Base-by-base conservation (phyloP, 2,329 filamentous ascomycete genomes). In the Stachybotrys chlorohalonatus region DNA sequence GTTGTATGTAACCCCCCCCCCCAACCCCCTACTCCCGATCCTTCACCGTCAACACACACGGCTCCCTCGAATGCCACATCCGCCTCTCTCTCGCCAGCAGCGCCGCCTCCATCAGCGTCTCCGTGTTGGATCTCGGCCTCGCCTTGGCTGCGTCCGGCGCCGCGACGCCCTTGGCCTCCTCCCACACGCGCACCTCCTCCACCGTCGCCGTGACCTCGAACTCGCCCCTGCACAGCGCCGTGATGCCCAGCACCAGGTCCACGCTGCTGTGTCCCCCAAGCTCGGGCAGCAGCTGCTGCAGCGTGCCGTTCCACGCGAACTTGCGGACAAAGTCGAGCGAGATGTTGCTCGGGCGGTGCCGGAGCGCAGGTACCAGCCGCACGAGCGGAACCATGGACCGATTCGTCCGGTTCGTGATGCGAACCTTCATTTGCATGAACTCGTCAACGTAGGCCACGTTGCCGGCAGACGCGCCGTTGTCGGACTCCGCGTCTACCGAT, bases 311-410 rank as follows among this genome's bases (percentile, higher is more conserved):
- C 86, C 90, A 94, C 1, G 86, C 85, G 53, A 96, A 80, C 59
- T 90, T 89, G 64, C 89, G 85, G 47, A 87, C 87, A 54, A 93
- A 82, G 66, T 96, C 92, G 15, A 95, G 80, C 2, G 89, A 87
- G 13, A 89, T 77, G 57, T 83, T 84, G 52, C 82, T 78, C 1
- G 87, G 82, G 15, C 92, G 83, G 63, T 91, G 82, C 49, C 87
- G 82, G 15, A 96, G 79, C 52, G 85, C 82, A 0, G 92, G 91
- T 68, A 92, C 82, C 13, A 96, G 73, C 45, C 92, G 81, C 47
- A 96, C 74, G 1, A 95, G 75, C 0, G 89, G 85, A 49, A 83
- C 78, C 39, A 96, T 83, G 0, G 86, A 80, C 45, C 79, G 74
- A 1, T 76, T 69, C 32, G 84, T 90, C 55, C 87, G 83, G 71